Conservation (phyloP, 768 basidiomycete species). For the Sarcodon aspratus region DNA sequence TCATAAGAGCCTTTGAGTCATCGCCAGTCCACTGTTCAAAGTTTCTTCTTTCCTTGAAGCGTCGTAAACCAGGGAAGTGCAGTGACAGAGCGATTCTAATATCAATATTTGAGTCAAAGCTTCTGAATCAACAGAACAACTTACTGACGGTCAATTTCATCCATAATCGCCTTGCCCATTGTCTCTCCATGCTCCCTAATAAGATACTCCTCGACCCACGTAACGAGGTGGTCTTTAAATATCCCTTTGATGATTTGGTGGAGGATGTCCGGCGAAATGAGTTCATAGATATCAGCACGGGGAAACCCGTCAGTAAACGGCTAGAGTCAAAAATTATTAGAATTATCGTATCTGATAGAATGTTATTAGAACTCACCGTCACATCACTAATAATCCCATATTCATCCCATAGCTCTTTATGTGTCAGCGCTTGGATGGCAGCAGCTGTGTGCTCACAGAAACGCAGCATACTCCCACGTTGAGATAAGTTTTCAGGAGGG, state of each 20-base stretch:
- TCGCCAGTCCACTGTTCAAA: slow-evolving; percentile 27
- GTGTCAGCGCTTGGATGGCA: neutral
- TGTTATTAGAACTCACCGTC: slow-evolving; percentile 13
- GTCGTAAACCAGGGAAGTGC: slow-evolving; percentile 1
- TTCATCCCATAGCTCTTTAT: slow-evolving; percentile 18
- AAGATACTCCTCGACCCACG: slow-evolving; percentile 22
- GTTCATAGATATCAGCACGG: slow-evolving; percentile 20
- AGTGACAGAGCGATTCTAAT: slow-evolving; percentile 8
- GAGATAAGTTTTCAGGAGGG: no score
- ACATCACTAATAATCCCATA: slow-evolving; percentile 22
- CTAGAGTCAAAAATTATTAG: slow-evolving; percentile 5
- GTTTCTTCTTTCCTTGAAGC: neutral
- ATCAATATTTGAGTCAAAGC: neutral
- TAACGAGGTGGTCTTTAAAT: slow-evolving; percentile 28
- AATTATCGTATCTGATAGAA: neutral
- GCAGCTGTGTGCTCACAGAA: neutral
- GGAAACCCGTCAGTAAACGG: slow-evolving; percentile 21
- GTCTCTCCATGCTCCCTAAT: slow-evolving; percentile 5
- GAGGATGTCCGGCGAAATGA: slow-evolving; percentile 20
- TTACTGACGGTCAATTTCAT: slow-evolving; percentile 24
- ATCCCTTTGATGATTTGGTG: slow-evolving; percentile 29
- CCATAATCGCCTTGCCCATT: slow-evolving; percentile 13
- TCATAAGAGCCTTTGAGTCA: slow-evolving; percentile 27
- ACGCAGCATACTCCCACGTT: no score
- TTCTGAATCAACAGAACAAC: slow-evolving; percentile 2